Base-by-base conservation (phyloP, 768 basidiomycete species). In the Termitomyces sp. region DNA sequence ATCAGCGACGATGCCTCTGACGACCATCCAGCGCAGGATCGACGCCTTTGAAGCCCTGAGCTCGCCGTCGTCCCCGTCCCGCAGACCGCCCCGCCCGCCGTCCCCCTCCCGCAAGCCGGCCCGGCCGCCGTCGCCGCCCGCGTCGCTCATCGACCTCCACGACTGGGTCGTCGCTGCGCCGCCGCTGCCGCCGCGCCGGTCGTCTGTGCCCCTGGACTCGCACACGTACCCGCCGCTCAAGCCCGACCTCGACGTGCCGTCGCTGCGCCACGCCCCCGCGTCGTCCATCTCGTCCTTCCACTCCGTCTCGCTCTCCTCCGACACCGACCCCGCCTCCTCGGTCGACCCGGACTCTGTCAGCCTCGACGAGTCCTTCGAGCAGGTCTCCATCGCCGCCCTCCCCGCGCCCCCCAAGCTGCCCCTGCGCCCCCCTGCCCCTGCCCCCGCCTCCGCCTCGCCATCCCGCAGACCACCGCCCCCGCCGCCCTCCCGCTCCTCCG, bases 231-330 rank as follows among this genome's bases (percentile, higher is more conserved):
- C 85, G 18, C 81, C 80, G 2, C 66, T 69, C 47, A 74, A 71
- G 58, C 71, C 69, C 57, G 73, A 72, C 53, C 61, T 68, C 33
- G 70, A 68, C 61, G 68, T 69, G 20, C 77, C 72, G 52, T 69
- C 74, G 16, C 59, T 70, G 18, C 74, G 77, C 42, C 88, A 91
- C 66, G 79, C 74, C 5, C 79, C 82, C 5, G 80, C 79, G 3
- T 88, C 88, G 1, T 92, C 90, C 49, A 80, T 90, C 39, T 91
- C 90, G 3, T 92, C 90, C 29, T 90, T 92, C 60, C 88, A 90
- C 64, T 90, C 90, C 2, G 87, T 92, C 26, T 92, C 90, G 1
- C 78, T 92, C 18, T 91, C 89, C 1, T 87, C 86, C 7, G 85
- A 86, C 60, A 75, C 76, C n/a, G n/a, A n/a, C n/a, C n/a, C n/a